phyloP scores from a whole-genome alignment of 2,329 filamentous ascomycete species.

The Cladosporium oxysporum region DNA sequence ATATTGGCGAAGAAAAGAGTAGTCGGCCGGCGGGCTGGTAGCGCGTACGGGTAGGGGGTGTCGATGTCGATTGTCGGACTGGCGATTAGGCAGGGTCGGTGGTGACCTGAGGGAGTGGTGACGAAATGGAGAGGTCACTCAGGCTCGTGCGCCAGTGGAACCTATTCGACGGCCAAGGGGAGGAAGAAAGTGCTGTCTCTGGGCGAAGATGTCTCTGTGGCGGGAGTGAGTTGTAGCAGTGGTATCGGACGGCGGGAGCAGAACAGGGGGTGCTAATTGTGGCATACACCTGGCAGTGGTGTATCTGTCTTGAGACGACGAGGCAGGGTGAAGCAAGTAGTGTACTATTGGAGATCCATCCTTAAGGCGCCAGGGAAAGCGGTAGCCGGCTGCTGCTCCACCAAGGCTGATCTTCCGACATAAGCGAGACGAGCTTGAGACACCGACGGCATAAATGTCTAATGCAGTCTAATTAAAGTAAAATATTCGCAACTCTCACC shows the following conservation, averaged over 20 bases:
- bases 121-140: conserved; percentile 14
- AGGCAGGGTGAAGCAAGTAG: background rate
- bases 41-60: background rate
- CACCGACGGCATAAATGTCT: background rate
- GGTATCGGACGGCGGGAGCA: background rate
- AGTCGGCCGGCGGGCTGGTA: background rate
- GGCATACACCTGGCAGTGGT: background rate
- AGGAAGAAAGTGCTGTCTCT: background rate
- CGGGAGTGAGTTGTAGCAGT: background rate
- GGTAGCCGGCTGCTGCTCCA: background rate
- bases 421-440: background rate
- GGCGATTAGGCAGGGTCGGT: background rate
- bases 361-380: background rate
- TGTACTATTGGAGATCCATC: background rate
- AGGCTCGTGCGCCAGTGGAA: conserved; percentile 13
- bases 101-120: background rate
- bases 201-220: background rate
- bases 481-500: background rate
- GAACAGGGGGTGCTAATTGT: background rate
- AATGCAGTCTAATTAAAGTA: background rate
- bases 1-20: conserved; percentile 37
- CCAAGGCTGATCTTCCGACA: background rate
- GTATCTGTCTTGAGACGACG: background rate
- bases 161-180: background rate
- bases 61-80: background rate